Percentiles rank a stretch among this genome's conserved stretches.
Evolutionary conservation across 73 alveolate species (phyloP).

Genomic region (Halteria grandinella): DNA sequence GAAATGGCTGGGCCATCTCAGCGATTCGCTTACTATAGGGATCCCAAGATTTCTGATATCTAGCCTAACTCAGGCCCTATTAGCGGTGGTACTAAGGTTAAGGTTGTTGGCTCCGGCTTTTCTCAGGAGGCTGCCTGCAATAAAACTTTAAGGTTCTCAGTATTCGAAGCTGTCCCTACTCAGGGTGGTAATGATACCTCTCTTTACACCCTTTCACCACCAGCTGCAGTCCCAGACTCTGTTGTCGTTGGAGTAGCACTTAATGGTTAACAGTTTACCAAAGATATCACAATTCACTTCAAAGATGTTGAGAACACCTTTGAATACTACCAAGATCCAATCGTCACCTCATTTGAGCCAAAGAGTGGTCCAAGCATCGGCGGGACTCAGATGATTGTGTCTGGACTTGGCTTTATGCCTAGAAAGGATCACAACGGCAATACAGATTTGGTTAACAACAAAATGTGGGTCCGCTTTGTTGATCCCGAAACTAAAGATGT

Average conservation of each 20-base stretch:
- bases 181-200: constrained; percentile 55
- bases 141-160: constrained; percentile 86
- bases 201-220: constrained; percentile 79
- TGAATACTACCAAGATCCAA: constrained; percentile 83
- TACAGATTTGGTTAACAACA: constrained; percentile 64
- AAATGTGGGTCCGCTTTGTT: constrained; percentile 79
- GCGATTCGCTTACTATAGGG: constrained; percentile 75
- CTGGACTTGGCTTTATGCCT: constrained; percentile 87
- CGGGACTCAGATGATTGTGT: constrained; percentile 72
- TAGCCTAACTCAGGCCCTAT: constrained; percentile 89
- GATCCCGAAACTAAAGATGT: constrained; percentile 62
- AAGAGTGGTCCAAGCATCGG: constrained; percentile 87
- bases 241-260: constrained; percentile 88
- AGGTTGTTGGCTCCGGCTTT: constrained; percentile 82
- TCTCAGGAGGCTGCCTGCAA: constrained; percentile 87
- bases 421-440: constrained; percentile 76
- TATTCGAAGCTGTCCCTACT: constrained; percentile 25
- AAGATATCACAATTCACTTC: constrained; percentile 75
- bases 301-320: constrained; percentile 86
- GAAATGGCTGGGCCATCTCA: constrained; percentile 82
- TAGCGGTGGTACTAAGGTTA: constrained; percentile 85
- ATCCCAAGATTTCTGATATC: constrained; percentile 75
- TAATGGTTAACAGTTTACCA: constrained; percentile 90
- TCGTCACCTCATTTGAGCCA: constrained; percentile 76
- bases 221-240: constrained; percentile 82